Evolutionary conservation across 2,329 filamentous ascomycete genomes (phyloP), one percentile per base, ranked within the genome.

Genomic region (Aspergillus ochraceus): DNA sequence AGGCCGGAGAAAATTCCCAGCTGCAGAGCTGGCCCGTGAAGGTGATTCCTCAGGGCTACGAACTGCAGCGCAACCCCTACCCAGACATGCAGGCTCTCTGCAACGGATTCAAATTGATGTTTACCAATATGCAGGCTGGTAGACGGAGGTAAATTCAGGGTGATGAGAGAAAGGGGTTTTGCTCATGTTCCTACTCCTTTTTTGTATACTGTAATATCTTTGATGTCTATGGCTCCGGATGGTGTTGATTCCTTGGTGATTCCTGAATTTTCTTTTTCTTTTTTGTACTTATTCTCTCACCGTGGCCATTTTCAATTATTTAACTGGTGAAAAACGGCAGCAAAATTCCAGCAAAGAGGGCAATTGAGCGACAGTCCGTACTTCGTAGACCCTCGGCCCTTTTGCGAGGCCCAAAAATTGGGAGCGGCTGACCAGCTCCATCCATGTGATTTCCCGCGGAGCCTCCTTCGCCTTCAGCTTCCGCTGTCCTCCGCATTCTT

Each of bases 81-180:
- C 94, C 95, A 0, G 93, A 98, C 70, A 97, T 98, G 90, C 86
- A 90, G 67, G 92, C 92, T 52, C 81, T 99, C 64, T 97, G 94
- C 82, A 99, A 99, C 78, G 95, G 94, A 6, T 98, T 98, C 83
- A 98, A 98, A 83, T 77, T 94, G 71, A 83, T 93, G 57, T 92
- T 92, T 74, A 82, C 83, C 61, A 90, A 88, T 75, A 83, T 89
- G 83, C 78, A 81, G 66, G 72, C 68, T 36, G 65, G 68, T 14
- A 71, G 68, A 63, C 66, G 72, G 49, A 68, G 69, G 65, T 66
- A 52, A 55, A 47, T 14, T 2, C 17, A 8, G 36, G 17, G 39
- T 24, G 32, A 51, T 60, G 30, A 19, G 19, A 42, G 55, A 54
- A 29, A 50, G 50, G 49, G 55, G 30, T 61, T 52, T 59, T 29